Evolutionary conservation across 2,329 filamentous ascomycete species (phyloP).

Genomic region (Pseudovirgaria hyperparasitica): DNA sequence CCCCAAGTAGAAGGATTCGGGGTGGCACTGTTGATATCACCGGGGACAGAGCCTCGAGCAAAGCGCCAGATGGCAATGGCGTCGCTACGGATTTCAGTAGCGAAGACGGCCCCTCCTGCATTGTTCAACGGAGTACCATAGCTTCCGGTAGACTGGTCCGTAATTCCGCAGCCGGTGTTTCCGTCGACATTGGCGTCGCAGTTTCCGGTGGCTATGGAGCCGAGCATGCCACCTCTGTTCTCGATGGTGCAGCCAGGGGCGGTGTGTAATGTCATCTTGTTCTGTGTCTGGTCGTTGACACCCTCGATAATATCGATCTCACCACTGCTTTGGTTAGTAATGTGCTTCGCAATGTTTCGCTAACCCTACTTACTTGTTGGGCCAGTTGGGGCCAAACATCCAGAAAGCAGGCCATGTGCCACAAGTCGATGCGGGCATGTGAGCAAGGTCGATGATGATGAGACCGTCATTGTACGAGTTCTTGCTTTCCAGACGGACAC

Average conservation of each 20-base stretch:
- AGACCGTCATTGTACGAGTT: conserved; percentile 34
- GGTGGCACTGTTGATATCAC: conserved; percentile 44
- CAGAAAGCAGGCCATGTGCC: conserved; percentile 41
- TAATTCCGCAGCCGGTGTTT: conserved; percentile 31
- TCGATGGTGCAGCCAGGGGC: conserved; percentile 29
- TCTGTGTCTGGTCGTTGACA: conserved; percentile 29
- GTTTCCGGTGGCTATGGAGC: conserved; percentile 33
- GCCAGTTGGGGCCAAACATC: conserved; percentile 25
- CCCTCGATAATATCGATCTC: conserved; percentile 39
- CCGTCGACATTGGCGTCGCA: conserved; percentile 34
- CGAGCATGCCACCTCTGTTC: conserved; percentile 30
- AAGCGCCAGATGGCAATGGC: conserved; percentile 78
- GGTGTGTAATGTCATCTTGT: conserved; percentile 37
- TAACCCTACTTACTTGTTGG: conserved; percentile 10
- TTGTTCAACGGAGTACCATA: conserved; percentile 43
- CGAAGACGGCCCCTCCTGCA: conserved; percentile 32
- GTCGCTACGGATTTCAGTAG: conserved; percentile 51
- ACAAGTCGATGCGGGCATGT: conserved; percentile 37
- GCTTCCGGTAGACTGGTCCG: conserved; percentile 23
- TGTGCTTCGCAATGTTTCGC: not conserved
- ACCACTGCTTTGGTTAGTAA: conserved; percentile 14
- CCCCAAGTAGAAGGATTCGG: conserved; percentile 62
- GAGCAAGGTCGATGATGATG: conserved; percentile 36
- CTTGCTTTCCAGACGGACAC: conserved; percentile 35
- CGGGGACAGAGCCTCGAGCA: conserved; percentile 50